phyloP scores from a whole-genome alignment of 495 filamentous ascomycete species.

The Venustampulla echinocandica region DNA sequence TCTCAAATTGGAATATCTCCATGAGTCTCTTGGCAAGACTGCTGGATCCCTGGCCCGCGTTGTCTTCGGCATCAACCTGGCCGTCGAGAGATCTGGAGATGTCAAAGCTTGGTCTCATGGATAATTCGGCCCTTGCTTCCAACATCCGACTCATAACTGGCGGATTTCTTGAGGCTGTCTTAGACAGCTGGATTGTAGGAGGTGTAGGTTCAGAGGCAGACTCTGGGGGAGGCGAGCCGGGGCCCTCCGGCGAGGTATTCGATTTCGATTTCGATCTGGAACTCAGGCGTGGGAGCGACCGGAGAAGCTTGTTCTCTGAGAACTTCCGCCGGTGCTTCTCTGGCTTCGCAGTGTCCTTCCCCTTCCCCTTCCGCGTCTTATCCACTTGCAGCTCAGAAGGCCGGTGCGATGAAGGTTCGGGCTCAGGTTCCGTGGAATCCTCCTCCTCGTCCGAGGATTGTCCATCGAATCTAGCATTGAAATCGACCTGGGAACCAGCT shows the following conservation, averaged over 20 bases:
- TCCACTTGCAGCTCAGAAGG: constrained; percentile 18
- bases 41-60: constrained; percentile 29
- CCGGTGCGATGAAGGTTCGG: constrained; percentile 1
- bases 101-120: constrained; percentile 43
- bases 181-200: constrained; percentile 4
- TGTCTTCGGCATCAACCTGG: constrained; percentile 24
- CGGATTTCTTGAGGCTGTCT: constrained; percentile 31
- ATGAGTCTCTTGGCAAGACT: constrained; percentile 61
- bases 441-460: constrained; percentile 73
- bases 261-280: constrained; percentile 26
- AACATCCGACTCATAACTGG: constrained; percentile 77
- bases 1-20: constrained; percentile 83
- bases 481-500: constrained; percentile 73
- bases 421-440: constrained; percentile 26
- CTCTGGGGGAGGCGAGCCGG: constrained; percentile 13
- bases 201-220: constrained; percentile 5
- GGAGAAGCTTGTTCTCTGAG: constrained; percentile 53
- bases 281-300: constrained; percentile 47
- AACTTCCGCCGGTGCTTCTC: constrained; percentile 45
- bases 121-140: constrained; percentile 65
- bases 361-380: constrained; percentile 14
- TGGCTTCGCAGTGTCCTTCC: constrained; percentile 3
- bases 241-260: constrained; percentile 6
- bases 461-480: constrained; percentile 72
- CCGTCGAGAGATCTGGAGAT: constrained; percentile 33